Evolutionary conservation across 768 basidiomycete species (phyloP).

Genomic region (Xerocomellus amylosporus): DNA sequence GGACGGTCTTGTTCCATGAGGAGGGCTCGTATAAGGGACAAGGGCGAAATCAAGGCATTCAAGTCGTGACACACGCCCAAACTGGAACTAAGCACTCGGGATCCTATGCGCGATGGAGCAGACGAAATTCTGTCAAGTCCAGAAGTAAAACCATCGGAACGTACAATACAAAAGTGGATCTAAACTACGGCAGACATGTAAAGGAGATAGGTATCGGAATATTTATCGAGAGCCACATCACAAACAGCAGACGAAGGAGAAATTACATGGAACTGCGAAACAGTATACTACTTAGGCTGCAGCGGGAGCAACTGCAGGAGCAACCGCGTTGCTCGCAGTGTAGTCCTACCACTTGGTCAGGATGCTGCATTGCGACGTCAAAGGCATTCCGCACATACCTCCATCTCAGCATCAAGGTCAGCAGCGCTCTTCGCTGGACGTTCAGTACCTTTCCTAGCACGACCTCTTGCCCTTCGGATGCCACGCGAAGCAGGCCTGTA

Average conservation of each 20-base stretch:
- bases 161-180: slow-evolving; percentile 16
- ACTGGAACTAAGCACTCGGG: too few relatives aligned
- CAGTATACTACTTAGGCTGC: slow-evolving; percentile 21
- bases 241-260: not conserved
- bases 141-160: slow-evolving; percentile 6
- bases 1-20: slow-evolving; percentile 15
- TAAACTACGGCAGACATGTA: slow-evolving; percentile 21
- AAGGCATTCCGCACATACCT: slow-evolving; percentile 48
- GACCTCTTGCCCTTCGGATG: slow-evolving; percentile 47
- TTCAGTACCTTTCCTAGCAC: slow-evolving; percentile 46
- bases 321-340: slow-evolving; percentile 49
- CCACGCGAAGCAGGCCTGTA: slow-evolving; percentile 35
- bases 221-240: slow-evolving; percentile 13
- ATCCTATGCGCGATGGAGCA: too few relatives aligned
- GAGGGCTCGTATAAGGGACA: not conserved
- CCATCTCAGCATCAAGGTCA: slow-evolving; percentile 98
- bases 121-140: not conserved
- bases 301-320: slow-evolving; percentile 48
- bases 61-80: not conserved
- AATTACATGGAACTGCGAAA: slow-evolving; percentile 7
- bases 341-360: slow-evolving; percentile 52
- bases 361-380: not conserved
- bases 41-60: not conserved
- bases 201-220: slow-evolving; percentile 21
- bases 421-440: slow-evolving; percentile 79